These are phyloP conservation scores for Anthracocystis walkeri DNA, from an alignment of 1,284 basidiomycete species.

Conservation along the genomic window DNA sequence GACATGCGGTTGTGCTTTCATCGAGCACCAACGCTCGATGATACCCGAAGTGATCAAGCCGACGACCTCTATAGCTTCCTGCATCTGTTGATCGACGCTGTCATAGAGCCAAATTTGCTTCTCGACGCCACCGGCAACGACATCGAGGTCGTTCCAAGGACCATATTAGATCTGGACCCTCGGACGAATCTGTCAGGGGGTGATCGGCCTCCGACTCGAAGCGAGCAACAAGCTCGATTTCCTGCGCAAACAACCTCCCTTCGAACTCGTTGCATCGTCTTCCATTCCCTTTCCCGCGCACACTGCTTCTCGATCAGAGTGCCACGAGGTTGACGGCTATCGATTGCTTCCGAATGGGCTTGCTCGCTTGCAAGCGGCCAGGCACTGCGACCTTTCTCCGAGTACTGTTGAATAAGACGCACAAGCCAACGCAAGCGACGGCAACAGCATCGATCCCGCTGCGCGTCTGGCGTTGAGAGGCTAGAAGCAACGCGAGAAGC, in stretches of 20 bases:
- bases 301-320: not conserved
- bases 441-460: not conserved
- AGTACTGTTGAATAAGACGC: too few relatives aligned
- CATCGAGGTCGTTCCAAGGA: not conserved
- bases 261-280: too few relatives aligned
- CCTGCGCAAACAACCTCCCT: too few relatives aligned
- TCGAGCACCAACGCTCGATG: not conserved
- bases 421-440: not conserved
- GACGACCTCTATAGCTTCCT: not conserved
- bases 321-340: not conserved
- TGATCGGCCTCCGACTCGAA: slow-evolving; percentile 10
- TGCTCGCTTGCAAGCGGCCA: too few relatives aligned
- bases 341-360: too few relatives aligned
- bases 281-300: not conserved
- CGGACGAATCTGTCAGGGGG: slow-evolving; percentile 13
- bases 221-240: slow-evolving; percentile 11
- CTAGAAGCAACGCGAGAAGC: not conserved
- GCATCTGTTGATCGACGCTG: not conserved
- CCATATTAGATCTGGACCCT: slow-evolving; percentile 9
- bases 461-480: not conserved
- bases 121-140: too few relatives aligned
- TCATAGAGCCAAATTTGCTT: not conserved
- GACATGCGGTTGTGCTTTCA: not conserved
- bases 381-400: too few relatives aligned
- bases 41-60: not conserved